Evolutionary conservation across 2,329 filamentous ascomycete genomes (phyloP), one percentile per base, ranked within the genome.

Genomic region (Colletotrichum sublineola): DNA sequence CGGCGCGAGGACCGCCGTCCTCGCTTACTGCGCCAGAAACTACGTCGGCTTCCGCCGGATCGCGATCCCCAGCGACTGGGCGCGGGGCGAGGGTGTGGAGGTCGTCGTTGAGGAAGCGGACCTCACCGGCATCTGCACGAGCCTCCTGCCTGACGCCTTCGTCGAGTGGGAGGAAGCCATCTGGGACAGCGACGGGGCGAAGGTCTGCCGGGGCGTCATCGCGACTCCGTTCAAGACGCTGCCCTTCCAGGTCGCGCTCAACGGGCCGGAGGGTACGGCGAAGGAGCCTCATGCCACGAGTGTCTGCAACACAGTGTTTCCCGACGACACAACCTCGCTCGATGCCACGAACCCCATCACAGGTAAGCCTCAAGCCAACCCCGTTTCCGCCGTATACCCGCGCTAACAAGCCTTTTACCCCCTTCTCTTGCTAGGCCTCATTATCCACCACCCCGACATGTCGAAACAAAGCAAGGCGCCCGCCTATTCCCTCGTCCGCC

Each of bases 41-140:
- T 85, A 89, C 68, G 83, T 90, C 56, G 88, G 88, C 1, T 90
- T 90, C 75, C 84, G 88, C 24, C 82, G 82, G 52, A 74, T 90
- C 57, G 84, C 84, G 0, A 76, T 90, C 24, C 73, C 78, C 1
- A 77, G 76, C 0, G 56, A 78, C 0, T 85, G 83, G 82, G 74
- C 75, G 0, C 78, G 75, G 46, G 81, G 81, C 3, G 62, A 82
- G 20, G 73, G 79, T 1, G 83, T 86, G 1, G 74, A 76, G 1
- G 68, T 89, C 2, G 74, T 79, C 1, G 77, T 88, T 1, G 83
- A 82, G 36, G 73, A 78, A 24, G 73, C 76, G 1, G 87, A 90
- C 64, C 78, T 80, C 2, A 80, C 82, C 46, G 85, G 86, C 0
- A 83, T 87, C 20, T 90, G 89, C 74, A 76, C 87, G 15, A 82